Evolutionary conservation across 768 basidiomycete species (phyloP).

Genomic region (Tulasnella sp.): DNA sequence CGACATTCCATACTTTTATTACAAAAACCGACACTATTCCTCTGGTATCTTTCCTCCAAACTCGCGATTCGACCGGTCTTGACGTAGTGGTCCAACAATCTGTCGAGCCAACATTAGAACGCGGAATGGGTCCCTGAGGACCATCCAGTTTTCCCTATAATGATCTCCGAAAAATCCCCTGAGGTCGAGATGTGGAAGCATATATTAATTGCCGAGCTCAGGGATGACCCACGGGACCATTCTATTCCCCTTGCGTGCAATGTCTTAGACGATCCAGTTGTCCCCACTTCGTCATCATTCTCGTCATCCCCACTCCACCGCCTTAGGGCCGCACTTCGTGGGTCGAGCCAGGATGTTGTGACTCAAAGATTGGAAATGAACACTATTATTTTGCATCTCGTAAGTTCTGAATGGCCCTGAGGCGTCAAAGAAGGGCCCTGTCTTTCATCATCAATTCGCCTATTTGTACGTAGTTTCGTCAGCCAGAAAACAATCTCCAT

Average conservation of each 20-base stretch:
- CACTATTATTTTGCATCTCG: too few species aligned
- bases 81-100: too few species aligned
- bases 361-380: constrained; percentile 12
- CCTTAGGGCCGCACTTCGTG: background rate
- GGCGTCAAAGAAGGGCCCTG: background rate
- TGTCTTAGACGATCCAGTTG: background rate
- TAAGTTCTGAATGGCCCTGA: background rate
- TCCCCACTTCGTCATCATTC: background rate
- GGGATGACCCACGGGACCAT: constrained; percentile 11
- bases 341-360: background rate
- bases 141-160: background rate
- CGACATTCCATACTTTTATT: too few species aligned
- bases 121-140: background rate
- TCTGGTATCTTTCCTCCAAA: too few species aligned
- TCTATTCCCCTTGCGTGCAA: constrained; percentile 5
- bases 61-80: too few species aligned
- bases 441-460: constrained; percentile 13
- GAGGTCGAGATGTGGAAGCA: constrained; percentile 7
- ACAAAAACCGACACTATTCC: too few species aligned
- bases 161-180: background rate
- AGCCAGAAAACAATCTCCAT: too few species aligned
- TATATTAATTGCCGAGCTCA: background rate
- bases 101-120: background rate
- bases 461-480: background rate
- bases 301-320: constrained; percentile 10